A percentile compares a stretch with the other conserved stretches of the same genome.
These are phyloP conservation scores for Quercus wislizeni DNA, from an alignment of 306 rosid genomes.

Conservation along the genomic window DNA sequence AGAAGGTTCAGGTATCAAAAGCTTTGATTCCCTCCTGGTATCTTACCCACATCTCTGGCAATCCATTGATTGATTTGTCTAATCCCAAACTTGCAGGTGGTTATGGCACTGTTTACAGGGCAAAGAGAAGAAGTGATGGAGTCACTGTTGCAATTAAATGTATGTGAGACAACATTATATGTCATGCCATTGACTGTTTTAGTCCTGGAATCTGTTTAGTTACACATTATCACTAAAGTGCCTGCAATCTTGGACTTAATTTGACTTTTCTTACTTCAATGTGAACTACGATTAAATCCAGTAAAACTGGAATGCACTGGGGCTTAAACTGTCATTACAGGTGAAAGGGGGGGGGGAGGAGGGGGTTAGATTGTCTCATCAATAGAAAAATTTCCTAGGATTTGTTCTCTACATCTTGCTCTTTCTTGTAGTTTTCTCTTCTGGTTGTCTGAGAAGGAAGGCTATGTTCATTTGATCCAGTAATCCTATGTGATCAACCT, in stretches of 20 bases:
- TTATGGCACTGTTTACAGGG: slow-evolving; percentile 78
- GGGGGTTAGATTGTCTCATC: background rate
- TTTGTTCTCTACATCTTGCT: background rate
- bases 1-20: slow-evolving; percentile 72
- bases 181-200: background rate
- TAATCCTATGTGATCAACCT: background rate
- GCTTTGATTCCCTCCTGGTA: background rate
- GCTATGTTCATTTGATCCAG: background rate
- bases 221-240: background rate
- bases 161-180: slow-evolving; percentile 19
- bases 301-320: background rate
- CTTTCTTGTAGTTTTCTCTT: background rate
- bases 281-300: background rate
- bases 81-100: slow-evolving; percentile 48
- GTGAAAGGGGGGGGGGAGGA: too few relatives aligned
- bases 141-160: slow-evolving; percentile 65
- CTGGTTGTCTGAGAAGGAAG: background rate
- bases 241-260: background rate
- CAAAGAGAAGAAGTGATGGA: slow-evolving; percentile 49
- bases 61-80: background rate
- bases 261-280: background rate
- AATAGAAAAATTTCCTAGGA: background rate
- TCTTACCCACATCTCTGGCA: background rate
- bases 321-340: background rate
- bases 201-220: background rate